phyloP scores from a whole-genome alignment of 2,329 filamentous ascomycete species.

The Colletotrichum liaoningense region DNA sequence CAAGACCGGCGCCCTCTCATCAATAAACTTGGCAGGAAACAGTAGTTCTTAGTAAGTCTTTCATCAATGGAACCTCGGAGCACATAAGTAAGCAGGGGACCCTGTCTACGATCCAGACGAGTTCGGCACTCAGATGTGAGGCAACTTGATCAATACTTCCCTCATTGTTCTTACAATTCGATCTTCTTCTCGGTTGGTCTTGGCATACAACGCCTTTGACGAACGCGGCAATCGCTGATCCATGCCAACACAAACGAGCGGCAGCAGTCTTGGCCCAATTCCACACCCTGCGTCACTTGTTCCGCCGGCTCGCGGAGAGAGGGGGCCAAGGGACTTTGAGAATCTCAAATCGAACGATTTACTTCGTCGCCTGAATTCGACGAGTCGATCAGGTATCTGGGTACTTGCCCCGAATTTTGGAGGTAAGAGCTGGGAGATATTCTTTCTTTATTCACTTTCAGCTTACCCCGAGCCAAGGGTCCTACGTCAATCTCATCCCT shows the following conservation, averaged over 20 bases:
- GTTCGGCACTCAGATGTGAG: background rate
- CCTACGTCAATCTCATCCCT: background rate
- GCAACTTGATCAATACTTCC: background rate
- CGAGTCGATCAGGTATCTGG: background rate
- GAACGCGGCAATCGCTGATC: constrained; percentile 8
- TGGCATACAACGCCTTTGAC: background rate
- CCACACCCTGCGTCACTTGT: background rate
- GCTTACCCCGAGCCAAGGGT: constrained; percentile 1
- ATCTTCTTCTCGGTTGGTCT: background rate
- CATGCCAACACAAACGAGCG: background rate
- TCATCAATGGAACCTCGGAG: background rate
- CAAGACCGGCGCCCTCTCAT: background rate
- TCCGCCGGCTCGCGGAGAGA: background rate
- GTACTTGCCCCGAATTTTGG: background rate
- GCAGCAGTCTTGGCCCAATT: background rate
- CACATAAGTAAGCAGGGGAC: background rate
- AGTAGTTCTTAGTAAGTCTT: background rate
- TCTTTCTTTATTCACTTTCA: constrained; percentile 2
- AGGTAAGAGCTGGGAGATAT: background rate
- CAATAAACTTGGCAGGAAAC: background rate
- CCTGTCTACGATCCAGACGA: background rate
- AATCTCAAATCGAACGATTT: background rate
- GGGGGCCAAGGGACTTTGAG: background rate
- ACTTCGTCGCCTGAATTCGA: background rate
- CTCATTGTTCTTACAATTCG: background rate